Base-by-base conservation (phyloP, 2,329 filamentous ascomycete genomes). In the Calonectria fujianensis region DNA sequence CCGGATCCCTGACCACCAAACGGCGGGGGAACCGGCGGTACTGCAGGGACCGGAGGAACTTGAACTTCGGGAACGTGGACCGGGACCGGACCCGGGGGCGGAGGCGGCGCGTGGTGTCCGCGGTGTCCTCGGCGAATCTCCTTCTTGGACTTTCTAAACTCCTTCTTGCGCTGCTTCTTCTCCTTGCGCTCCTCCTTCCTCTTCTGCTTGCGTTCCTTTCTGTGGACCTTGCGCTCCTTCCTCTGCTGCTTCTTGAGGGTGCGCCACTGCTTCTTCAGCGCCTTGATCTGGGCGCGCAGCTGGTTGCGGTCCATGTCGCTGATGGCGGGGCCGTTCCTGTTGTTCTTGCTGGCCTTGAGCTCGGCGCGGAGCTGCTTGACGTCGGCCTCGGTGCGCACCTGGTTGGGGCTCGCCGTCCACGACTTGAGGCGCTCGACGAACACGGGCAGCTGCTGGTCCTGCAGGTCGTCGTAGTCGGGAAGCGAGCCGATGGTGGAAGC, bases 381-480 rank as follows among this genome's bases (percentile, higher is more conserved):
- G 32, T 86, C 85, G 7, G 85, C 83, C 74, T 84, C 88, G 11
- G 87, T 90, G 75, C 90, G 86, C 8, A 86, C 85, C 66, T 89
- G 84, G 0, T 90, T 87, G 0, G 90, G 89, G 48, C 87, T 84
- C 11, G 86, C 82, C 2, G 90, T 85, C 89, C 90, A 92, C 10
- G 84, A 81, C 29, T 84, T 77, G 20, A 93, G 83, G 4, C 85
- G 85, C 16, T 84, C 80, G 59, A 85, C 85, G 18, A 88, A 86
- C 1, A 88, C 74, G 2, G 89, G 87, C 1, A 92, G 83, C 80
- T 91, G 90, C 24, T 83, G 79, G 68, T 88, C 87, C 16, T 81
- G 82, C 2, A 92, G 83, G 52, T 89, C 86, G 72, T 91, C 88
- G 78, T 88, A 89, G 69, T 89, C 86, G 0, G 90, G 89, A 1